Percentiles rank a stretch among this genome's conserved stretches.
Conservation (phyloP, 768 basidiomycete species). For the Lepiota subincarnata region DNA sequence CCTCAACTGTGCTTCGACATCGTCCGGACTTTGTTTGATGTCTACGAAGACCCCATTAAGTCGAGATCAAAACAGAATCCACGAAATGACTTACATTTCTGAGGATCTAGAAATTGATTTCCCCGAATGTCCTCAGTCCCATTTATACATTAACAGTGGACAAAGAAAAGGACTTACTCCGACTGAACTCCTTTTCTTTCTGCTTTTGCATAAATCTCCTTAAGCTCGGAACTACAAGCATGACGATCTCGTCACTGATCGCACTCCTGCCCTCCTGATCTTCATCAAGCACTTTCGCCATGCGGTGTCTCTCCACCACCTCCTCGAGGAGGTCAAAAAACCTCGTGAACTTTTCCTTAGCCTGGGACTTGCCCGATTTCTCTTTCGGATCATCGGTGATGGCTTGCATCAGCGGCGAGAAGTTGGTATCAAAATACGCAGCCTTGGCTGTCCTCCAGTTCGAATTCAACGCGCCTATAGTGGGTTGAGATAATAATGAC, state of each 20-base stretch:
- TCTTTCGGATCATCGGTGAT: constrained; percentile 61
- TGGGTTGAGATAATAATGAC: constrained; percentile 54
- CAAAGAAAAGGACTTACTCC: constrained; percentile 48
- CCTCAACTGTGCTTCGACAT: constrained; percentile 67
- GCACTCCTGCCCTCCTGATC: constrained; percentile 56
- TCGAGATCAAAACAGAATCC: constrained; percentile 7
- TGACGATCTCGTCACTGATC: constrained; percentile 70
- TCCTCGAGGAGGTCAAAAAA: constrained; percentile 84
- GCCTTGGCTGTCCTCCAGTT: constrained; percentile 80
- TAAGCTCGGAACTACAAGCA: constrained; percentile 71
- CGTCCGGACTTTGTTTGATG: constrained; percentile 73
- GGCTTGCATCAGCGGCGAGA: constrained; percentile 70
- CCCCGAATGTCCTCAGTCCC: neutral
- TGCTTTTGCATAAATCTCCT: constrained; percentile 73
- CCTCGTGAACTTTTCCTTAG: constrained; percentile 78
- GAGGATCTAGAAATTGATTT: constrained; percentile 47
- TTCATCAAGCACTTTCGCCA: constrained; percentile 67
- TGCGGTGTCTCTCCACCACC: constrained; percentile 67
- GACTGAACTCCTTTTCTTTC: constrained; percentile 79
- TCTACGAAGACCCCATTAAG: constrained; percentile 38
- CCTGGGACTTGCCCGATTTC: constrained; percentile 51
- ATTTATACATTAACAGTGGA: neutral
- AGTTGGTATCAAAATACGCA: constrained; percentile 80
- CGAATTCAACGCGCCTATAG: constrained; percentile 59
- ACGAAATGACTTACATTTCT: constrained; percentile 51